phyloP scores from a whole-genome alignment of 768 basidiomycete genomes.

The Xerocomus spinulosus region DNA sequence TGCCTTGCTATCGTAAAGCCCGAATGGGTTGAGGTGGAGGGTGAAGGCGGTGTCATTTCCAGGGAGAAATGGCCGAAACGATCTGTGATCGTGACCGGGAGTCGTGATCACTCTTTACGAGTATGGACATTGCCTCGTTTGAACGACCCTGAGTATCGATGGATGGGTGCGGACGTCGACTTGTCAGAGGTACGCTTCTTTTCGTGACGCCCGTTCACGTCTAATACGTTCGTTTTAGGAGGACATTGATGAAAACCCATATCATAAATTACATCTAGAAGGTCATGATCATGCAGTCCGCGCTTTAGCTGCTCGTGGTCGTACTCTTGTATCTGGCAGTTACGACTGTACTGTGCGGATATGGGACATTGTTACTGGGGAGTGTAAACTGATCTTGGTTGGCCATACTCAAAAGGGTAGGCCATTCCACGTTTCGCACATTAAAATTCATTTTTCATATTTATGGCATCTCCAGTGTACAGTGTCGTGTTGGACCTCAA shows the following conservation, averaged over 20 bases:
- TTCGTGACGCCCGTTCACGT: not conserved
- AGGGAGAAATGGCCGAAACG: slow-evolving; percentile 73
- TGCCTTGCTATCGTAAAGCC: slow-evolving; percentile 96
- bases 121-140: slow-evolving; percentile 67
- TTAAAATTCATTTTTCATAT: not conserved
- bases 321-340: slow-evolving; percentile 89
- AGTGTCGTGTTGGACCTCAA: slow-evolving; percentile 86
- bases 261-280: slow-evolving; percentile 75
- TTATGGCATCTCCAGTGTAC: slow-evolving; percentile 59
- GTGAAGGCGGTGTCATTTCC: slow-evolving; percentile 53
- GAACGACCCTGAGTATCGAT: slow-evolving; percentile 71
- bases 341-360: slow-evolving; percentile 94
- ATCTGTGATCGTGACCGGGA: slow-evolving; percentile 69
- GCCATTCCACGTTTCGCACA: slow-evolving; percentile 24
- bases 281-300: slow-evolving; percentile 92
- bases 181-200: slow-evolving; percentile 40
- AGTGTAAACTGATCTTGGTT: slow-evolving; percentile 71
- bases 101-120: slow-evolving; percentile 60
- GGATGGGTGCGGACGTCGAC: slow-evolving; percentile 58
- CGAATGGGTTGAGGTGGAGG: slow-evolving; percentile 73
- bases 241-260: slow-evolving; percentile 80
- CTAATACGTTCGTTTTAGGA: slow-evolving; percentile 36
- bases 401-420: slow-evolving; percentile 90
- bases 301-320: slow-evolving; percentile 85
- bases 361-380: slow-evolving; percentile 88